A percentile compares a stretch with the other conserved stretches of the same genome.
phyloP scores from a whole-genome alignment of 495 filamentous ascomycete species.

The Penicillium manginii region DNA sequence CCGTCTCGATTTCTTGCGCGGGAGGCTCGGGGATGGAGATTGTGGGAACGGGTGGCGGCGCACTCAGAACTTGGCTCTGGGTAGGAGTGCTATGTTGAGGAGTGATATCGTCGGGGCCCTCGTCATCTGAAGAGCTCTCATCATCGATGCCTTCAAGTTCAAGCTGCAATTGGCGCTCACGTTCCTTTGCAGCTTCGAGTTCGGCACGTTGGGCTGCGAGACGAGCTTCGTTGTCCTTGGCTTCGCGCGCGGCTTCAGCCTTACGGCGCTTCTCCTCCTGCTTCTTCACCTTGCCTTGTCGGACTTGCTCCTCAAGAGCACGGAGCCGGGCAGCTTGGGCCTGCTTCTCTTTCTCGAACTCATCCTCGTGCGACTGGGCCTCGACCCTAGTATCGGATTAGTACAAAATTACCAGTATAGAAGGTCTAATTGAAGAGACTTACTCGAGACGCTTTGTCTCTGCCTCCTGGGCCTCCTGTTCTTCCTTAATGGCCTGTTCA shows the following conservation, averaged over 20 bases:
- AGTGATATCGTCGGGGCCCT: constrained; percentile 78
- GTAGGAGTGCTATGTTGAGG: constrained; percentile 84
- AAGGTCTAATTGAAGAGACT: constrained; percentile 46
- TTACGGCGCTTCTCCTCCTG: constrained; percentile 91
- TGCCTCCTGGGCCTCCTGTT: constrained; percentile 78
- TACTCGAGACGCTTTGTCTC: constrained; percentile 83
- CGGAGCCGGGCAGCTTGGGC: constrained; percentile 80
- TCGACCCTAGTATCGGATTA: constrained; percentile 64
- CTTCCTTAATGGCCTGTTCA: constrained; percentile 62
- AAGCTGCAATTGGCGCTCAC: constrained; percentile 83
- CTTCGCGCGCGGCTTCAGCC: constrained; percentile 82
- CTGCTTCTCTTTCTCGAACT: constrained; percentile 76
- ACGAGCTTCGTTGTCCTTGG: constrained; percentile 86
- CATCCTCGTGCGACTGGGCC: constrained; percentile 74
- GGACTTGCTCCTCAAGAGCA: constrained; percentile 91
- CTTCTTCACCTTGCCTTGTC: constrained; percentile 94
- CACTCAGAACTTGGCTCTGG: constrained; percentile 58
- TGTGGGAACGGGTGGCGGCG: constrained; percentile 36
- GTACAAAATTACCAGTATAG: constrained; percentile 33
- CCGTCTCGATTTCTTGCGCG: constrained; percentile 40
- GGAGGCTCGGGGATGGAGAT: constrained; percentile 37
- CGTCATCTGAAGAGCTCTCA: constrained; percentile 83
- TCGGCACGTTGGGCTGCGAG: constrained; percentile 87
- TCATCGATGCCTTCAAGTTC: constrained; percentile 84
- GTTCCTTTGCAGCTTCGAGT: constrained; percentile 85